Evolutionary conservation across 306 rosid species (phyloP).

Genomic region (Inga laurina): DNA sequence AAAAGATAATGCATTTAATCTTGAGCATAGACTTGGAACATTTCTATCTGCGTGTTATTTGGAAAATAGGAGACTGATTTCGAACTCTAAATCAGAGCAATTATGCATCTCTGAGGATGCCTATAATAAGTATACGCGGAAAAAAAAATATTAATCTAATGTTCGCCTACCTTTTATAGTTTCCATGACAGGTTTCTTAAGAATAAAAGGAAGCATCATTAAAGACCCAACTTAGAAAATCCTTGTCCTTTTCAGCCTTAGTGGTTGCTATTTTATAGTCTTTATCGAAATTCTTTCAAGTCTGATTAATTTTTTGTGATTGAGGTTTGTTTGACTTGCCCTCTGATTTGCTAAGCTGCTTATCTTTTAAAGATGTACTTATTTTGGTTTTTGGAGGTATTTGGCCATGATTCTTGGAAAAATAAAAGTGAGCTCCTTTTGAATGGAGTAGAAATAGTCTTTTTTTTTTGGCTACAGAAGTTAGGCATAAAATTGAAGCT

Average conservation of each 20-base stretch:
- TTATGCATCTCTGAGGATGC: not conserved
- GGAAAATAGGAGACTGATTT: slow-evolving; percentile 1
- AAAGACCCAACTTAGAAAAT: not conserved
- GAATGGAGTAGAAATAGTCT: not conserved
- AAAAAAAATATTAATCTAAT: not conserved
- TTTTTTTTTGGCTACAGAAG: not conserved
- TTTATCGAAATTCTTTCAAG: not conserved
- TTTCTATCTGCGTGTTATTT: not conserved
- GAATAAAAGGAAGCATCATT: not conserved
- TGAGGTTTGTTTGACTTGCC: not conserved
- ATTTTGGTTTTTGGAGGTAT: not conserved
- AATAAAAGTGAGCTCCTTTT: not conserved
- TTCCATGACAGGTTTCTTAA: not conserved
- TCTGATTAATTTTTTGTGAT: slow-evolving; percentile 1
- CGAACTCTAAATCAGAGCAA: not conserved
- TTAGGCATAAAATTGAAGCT: not conserved
- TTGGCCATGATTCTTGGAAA: not conserved
- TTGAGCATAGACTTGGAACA: not conserved
- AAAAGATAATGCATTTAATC: not conserved
- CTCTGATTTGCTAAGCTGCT: not conserved
- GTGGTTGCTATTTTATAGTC: not conserved
- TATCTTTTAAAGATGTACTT: not conserved
- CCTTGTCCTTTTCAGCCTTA: slow-evolving; percentile 1
- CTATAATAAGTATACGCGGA: not conserved
- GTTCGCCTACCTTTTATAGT: not conserved